Base-by-base conservation (phyloP, 2,329 filamentous ascomycete species). In the Claviceps quebecensis region DNA sequence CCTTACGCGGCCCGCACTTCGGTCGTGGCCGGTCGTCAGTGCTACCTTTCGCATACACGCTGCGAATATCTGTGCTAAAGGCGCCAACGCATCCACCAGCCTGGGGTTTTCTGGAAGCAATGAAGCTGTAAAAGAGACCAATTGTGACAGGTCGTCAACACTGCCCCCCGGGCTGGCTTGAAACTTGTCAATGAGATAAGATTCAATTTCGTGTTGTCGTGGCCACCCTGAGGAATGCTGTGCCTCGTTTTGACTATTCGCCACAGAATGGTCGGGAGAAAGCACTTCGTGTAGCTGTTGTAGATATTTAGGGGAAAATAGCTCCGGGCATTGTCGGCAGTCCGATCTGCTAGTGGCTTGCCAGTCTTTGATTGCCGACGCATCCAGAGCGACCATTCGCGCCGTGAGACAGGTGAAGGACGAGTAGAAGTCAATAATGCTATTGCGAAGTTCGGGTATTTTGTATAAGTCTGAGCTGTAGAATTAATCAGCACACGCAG, bases 301-400 rank as follows among this genome's bases (percentile, higher is more conserved):
- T 11, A 82, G 63, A 52, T 76, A 81, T 19, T 52, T 52, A 1
- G 56, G 53, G 17, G 60, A 60, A 26, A 62, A 57, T 22, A 68
- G 51, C 6, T 59, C 58, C n/a, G 61, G 59, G n/a, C 44, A 13
- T 3, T 51, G 52, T 13, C 57, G 56, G 26, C 54, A 54, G 38
- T 54, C 52, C 13, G 23, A 16, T 2, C 39, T 26, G 13, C 23
- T 29, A 17, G 39, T 39, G 22, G 53, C 19, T 22, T 54, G 50
- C 16, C 55, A 53, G 14, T 60, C 58, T 40, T 55, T 55, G 7
- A 63, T 29, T 8, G 50, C 55, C 11, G 54, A 45, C 40, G 53
- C 52, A 58, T 83, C 80, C 54, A 79, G 63, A 14, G 65, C 60
- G 49, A 81, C 63, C 53, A 81, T 75, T 54, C 70, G 71, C 13